These are phyloP conservation scores for Emmonsiellopsis sp. DNA, from an alignment of 2,329 filamentous ascomycete genomes.

Conservation along the genomic window DNA sequence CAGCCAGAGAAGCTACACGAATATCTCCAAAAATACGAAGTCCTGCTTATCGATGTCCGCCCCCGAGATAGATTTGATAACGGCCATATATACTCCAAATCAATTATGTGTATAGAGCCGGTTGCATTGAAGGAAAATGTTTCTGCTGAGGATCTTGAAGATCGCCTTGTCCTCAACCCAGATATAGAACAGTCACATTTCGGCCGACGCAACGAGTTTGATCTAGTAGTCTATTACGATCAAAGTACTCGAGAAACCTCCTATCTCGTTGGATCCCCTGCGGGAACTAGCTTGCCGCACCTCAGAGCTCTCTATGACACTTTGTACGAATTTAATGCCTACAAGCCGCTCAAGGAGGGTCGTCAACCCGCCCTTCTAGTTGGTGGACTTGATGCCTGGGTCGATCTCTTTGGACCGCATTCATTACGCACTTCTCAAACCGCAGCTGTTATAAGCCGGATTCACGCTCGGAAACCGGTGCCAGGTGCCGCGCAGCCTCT, in stretches of 20 bases:
- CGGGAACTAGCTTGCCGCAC: conserved; percentile 42
- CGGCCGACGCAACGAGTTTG: conserved; percentile 62
- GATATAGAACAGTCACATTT: conserved; percentile 63
- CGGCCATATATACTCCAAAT: conserved; percentile 77
- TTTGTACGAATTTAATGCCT: conserved; percentile 73
- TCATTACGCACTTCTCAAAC: conserved; percentile 53
- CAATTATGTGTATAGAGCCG: conserved; percentile 84
- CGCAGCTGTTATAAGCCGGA: conserved; percentile 39
- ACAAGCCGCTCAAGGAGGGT: conserved; percentile 57
- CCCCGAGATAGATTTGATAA: conserved; percentile 71
- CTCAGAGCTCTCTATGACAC: conserved; percentile 69
- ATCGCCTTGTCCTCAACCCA: conserved; percentile 39
- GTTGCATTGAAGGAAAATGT: conserved; percentile 61
- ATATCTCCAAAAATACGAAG: conserved; percentile 55
- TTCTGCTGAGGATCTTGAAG: conserved; percentile 53
- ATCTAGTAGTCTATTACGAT: conserved; percentile 88
- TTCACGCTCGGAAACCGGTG: conserved; percentile 28
- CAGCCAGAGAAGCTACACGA: conserved; percentile 61
- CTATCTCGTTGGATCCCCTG: conserved; percentile 45
- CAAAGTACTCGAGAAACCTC: conserved; percentile 51
- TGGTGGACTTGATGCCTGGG: conserved; percentile 82
- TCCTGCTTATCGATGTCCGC: conserved; percentile 81
- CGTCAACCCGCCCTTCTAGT: conserved; percentile 66
- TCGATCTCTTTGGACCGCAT: conserved; percentile 65
- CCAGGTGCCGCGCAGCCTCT: conserved; percentile 37